Base-by-base conservation (phyloP, 306 rosid genomes). In the Echinosophora koreensis region DNA sequence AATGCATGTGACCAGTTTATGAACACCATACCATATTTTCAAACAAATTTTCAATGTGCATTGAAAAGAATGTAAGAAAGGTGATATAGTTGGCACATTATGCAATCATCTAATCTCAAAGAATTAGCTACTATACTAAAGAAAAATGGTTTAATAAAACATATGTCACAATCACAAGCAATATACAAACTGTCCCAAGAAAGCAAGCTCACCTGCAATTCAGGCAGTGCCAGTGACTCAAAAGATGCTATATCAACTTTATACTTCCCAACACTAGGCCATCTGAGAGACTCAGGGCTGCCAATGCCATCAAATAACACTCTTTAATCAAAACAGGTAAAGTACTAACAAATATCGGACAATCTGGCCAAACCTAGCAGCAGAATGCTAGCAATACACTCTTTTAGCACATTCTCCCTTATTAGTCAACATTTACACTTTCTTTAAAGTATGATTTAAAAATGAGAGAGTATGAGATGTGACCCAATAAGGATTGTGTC, bases 231-330 rank as follows among this genome's bases (percentile, higher is more conserved):
- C 28, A 91, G 84, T 16, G 91, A 84, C 85, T 93, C 98, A 3
- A 93, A 91, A 17, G 93, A 89, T 30, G 93, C 86, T 12, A 89
- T 58, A 76, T 91, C 97, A 55, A 91, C 96, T 82, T 82, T 89
- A 81, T 84, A 93, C 84, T 82, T 89, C 69, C 97, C 97, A 62
- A 93, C 98, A 78, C 62, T 87, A 5, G 98, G 98, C 97, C 98
- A 93, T 78, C 87, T 82, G 22, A 58, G 54, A 58, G 92, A 88
- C 80, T 86, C 92, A 1, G 85, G 72, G 71, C 97, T 89, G 92
- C 69, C 76, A 84, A 50, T 66, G 84, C 76, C 78, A 86, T 49
- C 65, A 10, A 78, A 79, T n/a, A 66, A 79, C 50, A 81, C 56
- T 37, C 62, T 57, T 62, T 44, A 81, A 27, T 50, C 77, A 65